These are phyloP conservation scores for Herpetomonas muscarum DNA, from an alignment of 208 protist genomes.

Conservation along the genomic window DNA sequence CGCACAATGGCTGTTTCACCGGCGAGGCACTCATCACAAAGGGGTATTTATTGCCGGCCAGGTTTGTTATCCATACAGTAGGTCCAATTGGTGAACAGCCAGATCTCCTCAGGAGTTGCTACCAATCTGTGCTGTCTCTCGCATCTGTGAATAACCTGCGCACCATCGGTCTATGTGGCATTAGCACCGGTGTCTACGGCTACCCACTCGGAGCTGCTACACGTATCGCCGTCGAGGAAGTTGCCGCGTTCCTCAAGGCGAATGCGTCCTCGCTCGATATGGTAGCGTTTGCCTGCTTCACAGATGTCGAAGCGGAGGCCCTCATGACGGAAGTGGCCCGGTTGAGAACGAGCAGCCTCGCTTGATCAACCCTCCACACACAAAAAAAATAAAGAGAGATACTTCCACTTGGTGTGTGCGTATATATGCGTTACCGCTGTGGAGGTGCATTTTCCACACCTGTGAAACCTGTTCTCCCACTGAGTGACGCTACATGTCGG, in stretches of 20 bases:
- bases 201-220: slow-evolving; percentile 60
- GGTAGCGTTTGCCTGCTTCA: slow-evolving; percentile 62
- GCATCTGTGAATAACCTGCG: slow-evolving; percentile 32
- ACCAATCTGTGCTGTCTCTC: slow-evolving; percentile 49
- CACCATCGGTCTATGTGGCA: slow-evolving; percentile 69
- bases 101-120: slow-evolving; percentile 42
- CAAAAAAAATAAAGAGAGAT: slow-evolving; percentile 2
- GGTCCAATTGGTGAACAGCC: slow-evolving; percentile 74
- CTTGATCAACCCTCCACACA: slow-evolving; percentile 1
- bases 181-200: slow-evolving; percentile 87
- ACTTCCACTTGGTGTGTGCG: too few species aligned
- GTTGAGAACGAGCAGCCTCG: background rate
- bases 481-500: too few species aligned
- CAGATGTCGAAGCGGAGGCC: slow-evolving; percentile 13
- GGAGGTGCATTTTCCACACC: too few species aligned
- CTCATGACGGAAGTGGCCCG: background rate
- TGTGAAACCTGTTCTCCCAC: too few species aligned
- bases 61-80: slow-evolving; percentile 77
- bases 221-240: slow-evolving; percentile 56
- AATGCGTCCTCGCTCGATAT: slow-evolving; percentile 26
- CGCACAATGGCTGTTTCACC: slow-evolving; percentile 36
- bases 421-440: too few species aligned
- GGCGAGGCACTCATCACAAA: slow-evolving; percentile 60
- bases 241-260: slow-evolving; percentile 25
- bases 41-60: slow-evolving; percentile 64